Percentiles rank a stretch among this genome's conserved stretches.
phyloP scores from a whole-genome alignment of 306 rosid genomes.

The Nissolia schottii region DNA sequence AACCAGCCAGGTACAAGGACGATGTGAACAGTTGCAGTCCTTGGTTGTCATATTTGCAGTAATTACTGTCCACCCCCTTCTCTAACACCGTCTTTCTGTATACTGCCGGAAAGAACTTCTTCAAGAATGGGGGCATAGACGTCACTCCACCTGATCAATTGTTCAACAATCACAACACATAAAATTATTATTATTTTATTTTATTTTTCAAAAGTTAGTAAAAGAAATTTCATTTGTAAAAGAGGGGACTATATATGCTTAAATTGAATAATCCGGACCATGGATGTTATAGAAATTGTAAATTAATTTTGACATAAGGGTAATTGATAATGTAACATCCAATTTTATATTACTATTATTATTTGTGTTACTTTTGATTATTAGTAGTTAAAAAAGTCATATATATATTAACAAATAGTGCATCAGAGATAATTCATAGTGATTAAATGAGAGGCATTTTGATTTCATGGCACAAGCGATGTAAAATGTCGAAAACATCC shows the following conservation, averaged over 20 bases:
- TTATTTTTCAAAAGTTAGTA: neutral
- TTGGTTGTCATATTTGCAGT: conserved; percentile 70
- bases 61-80: conserved; percentile 31
- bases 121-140: conserved; percentile 52
- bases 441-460: neutral
- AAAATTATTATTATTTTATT: neutral
- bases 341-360: neutral
- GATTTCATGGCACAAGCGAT: neutral
- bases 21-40: conserved; percentile 72
- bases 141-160: conserved; percentile 62
- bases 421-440: no score
- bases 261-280: no score
- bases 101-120: conserved; percentile 60
- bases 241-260: neutral
- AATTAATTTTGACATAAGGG: no score
- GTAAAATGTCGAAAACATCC: neutral
- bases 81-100: conserved; percentile 33
- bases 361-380: neutral
- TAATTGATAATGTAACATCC: neutral
- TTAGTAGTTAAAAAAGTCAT: neutral
- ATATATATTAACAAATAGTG: no score
- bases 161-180: neutral
- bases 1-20: conserved; percentile 64
- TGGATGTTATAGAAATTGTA: no score
- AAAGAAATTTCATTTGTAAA: neutral